Evolutionary conservation across 352 stramenopile species (phyloP), one percentile per base, ranked within the genome.

Genomic region (Globisporangium iwayamae): DNA sequence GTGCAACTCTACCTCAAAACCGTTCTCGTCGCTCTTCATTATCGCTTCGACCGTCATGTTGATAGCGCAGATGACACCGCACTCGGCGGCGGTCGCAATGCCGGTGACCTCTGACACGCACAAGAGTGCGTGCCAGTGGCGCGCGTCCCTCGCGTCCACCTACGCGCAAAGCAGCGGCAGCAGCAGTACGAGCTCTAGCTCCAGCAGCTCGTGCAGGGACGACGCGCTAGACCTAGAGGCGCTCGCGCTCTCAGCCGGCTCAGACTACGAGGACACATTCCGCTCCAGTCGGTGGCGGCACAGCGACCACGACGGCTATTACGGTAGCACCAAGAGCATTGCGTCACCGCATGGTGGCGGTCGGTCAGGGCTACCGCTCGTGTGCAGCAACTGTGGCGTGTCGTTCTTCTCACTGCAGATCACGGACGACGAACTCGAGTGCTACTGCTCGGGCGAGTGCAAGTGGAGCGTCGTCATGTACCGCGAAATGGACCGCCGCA

Each of bases 391-490:
- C 63, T 94, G 85, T 70, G 83, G 83, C 60, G 73, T 91, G 39
- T 91, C 80, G 58, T 94, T 91, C 71, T 93, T 90, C 66, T 90
- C 82, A 54, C 70, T 93, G 53, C 79, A 85, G 53, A 79, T 85
- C 46, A 70, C 74, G 3, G 72, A 83, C 48, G 80, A 88, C 61
- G 75, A 89, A 39, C 67, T 87, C 60, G 80, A 91, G 56, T 90
- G 75, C 67, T 94, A 93, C 67, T 94, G 85, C 71, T 94, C 85
- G 34, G 85, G 85, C 60, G 85, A 94, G 72, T 94, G 85, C 82
- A 94, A 94, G 70, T 94, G 85, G 85, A 94, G 85, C 63, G 83
- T 94, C 57, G 89, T 93, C 58, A 90, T 94, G 77, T 90, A 89
- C 70, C 77, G 75, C 18, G 82, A 94, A 52, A 93, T 94, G 77